Percentiles rank a stretch among this genome's conserved stretches.
phyloP scores from a whole-genome alignment of 2,329 filamentous ascomycete species.

The Colletotrichum gigasporum region DNA sequence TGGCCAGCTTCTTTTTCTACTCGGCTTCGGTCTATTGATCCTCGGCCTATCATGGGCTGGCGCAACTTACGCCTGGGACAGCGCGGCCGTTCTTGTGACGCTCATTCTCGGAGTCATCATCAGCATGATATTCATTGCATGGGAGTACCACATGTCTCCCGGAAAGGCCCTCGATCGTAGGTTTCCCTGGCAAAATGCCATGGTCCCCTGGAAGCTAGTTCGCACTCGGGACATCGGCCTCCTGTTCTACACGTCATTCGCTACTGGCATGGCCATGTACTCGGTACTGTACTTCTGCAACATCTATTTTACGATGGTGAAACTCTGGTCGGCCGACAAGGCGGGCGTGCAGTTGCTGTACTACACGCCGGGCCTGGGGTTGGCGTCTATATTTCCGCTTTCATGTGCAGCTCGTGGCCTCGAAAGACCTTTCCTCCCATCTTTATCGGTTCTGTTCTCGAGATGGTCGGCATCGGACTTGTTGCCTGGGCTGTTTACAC shows the following conservation, averaged over 20 bases:
- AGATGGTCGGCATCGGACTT: constrained; percentile 66
- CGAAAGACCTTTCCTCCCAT: constrained; percentile 69
- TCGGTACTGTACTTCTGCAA: constrained; percentile 73
- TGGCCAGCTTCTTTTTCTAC: constrained; percentile 65
- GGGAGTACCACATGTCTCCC: constrained; percentile 65
- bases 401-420: constrained; percentile 69
- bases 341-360: constrained; percentile 68
- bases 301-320: constrained; percentile 72
- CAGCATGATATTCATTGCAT: constrained; percentile 53
- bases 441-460: constrained; percentile 63
- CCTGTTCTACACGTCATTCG: constrained; percentile 70
- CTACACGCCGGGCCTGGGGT: constrained; percentile 70
- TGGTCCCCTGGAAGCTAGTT: constrained; percentile 71
- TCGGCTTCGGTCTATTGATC: constrained; percentile 62
- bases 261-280: constrained; percentile 64
- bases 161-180: constrained; percentile 53
- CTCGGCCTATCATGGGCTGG: constrained; percentile 67
- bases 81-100: constrained; percentile 57
- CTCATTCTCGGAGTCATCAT: constrained; percentile 56
- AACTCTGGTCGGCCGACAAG: constrained; percentile 49
- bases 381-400: constrained; percentile 67
- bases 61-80: constrained; percentile 60
- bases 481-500: constrained; percentile 65
- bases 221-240: constrained; percentile 65
- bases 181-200: constrained; percentile 66